Percentiles rank a stretch among this genome's conserved stretches.
phyloP scores from a whole-genome alignment of 2,329 filamentous ascomycete genomes.

The Macrophomina pseudophaseolina region DNA sequence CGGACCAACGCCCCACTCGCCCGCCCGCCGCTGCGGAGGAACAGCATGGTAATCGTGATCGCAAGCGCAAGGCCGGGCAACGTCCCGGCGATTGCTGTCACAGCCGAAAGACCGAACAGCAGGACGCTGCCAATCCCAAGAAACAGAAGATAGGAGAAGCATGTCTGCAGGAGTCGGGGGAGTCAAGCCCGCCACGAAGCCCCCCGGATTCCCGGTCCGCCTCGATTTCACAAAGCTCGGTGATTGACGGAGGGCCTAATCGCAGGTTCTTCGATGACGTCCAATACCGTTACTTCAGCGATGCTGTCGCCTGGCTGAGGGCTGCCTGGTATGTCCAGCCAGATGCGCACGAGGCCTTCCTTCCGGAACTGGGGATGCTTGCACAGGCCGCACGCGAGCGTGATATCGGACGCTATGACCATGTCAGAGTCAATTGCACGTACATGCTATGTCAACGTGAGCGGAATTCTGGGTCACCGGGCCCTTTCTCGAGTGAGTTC shows the following conservation, averaged over 20 bases:
- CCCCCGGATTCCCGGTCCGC: not conserved
- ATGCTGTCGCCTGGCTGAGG: not conserved
- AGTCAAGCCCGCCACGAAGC: not conserved
- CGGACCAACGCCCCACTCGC: not conserved
- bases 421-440: not conserved
- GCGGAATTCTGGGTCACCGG: not conserved
- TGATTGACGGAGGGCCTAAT: not conserved
- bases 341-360: conserved; percentile 2
- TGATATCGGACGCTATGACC: not conserved
- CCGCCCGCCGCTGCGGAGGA: not conserved
- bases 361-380: not conserved
- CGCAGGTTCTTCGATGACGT: not conserved
- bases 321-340: not conserved
- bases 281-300: not conserved
- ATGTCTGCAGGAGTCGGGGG: too few relatives aligned
- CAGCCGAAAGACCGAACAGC: not conserved
- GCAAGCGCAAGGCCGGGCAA: not conserved
- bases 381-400: not conserved
- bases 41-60: not conserved
- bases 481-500: not conserved
- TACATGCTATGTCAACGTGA: not conserved
- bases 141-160: not conserved
- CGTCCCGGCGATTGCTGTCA: not conserved
- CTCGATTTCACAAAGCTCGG: not conserved
- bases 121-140: not conserved